Evolutionary conservation across 2,329 filamentous ascomycete genomes (phyloP), one percentile per base, ranked within the genome.

Genomic region (Alternaria arbusti): DNA sequence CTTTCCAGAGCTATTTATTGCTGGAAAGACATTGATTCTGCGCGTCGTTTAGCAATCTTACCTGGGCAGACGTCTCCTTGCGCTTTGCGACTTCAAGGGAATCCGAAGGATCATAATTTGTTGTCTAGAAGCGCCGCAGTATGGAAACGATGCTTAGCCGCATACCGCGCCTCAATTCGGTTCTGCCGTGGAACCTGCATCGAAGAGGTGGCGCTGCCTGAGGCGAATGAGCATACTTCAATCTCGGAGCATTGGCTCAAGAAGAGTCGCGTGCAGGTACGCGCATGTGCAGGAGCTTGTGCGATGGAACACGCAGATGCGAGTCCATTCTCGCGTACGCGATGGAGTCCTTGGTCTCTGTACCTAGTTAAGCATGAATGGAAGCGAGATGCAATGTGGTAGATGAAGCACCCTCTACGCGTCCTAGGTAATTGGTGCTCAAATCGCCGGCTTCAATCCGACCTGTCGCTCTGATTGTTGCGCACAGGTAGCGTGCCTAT

Each of bases 121-220:
- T 36, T 47, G 57, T 22, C 46, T 25, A 43, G 52, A 22, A 25
- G 57, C 23, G 11, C 26, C 11, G 15, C 26, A 9, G 7, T 26
- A 23, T 22, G 8, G 4, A 36, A 12, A 17, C 28, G 17, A n/a
- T 50, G 46, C 26, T 46, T 57, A 36, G 59, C 26, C 20, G 45
- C 59, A 51, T 45, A 44, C 52, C 28, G 59, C 13, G 45, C 52
- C 52, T 36, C 59, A 57, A 9, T 54, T 43, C 32, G 17, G 32
- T 40, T 54, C 30, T 40, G 20, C 32, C 13, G 15, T 17, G 9
- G 51, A 25, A 15, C 30, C 30, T 30, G 28, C 28, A 30, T 52
- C 25, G 47, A 36, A 23, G 17, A 13, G 28, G 46, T 51, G 36
- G 47, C 46, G 26, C 20, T 9, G 20, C n/a, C 17, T 22, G 40